Percentiles rank a stretch among this genome's conserved stretches.
Conservation (phyloP, 306 rosid species). For the Cicer judaicum region DNA sequence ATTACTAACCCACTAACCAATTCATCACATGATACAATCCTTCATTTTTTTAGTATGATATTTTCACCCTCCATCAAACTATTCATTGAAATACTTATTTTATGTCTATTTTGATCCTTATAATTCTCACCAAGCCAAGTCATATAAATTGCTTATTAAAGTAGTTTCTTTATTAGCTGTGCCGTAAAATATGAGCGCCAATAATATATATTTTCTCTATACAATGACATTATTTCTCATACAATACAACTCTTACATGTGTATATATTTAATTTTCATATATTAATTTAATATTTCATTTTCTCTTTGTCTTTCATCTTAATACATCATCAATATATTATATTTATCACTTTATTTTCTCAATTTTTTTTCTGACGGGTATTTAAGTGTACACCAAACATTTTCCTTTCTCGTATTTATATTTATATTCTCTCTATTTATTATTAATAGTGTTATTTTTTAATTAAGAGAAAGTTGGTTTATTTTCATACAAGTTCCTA, state of each 20-base stretch:
- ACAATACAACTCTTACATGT: not conserved
- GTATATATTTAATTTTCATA: no score
- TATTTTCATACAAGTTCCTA: not conserved
- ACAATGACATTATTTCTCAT: constrained; percentile 5
- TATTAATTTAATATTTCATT: no score
- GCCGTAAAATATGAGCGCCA: not conserved
- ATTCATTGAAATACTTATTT: not conserved
- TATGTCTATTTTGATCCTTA: constrained; percentile 6
- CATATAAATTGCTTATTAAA: not conserved
- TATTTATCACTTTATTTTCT: no score
- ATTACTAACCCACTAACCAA: not conserved
- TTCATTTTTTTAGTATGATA: not conserved
- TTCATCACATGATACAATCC: not conserved
- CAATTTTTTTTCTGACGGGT: no score
- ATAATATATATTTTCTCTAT: constrained; percentile 1
- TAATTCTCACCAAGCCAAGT: constrained; percentile 17
- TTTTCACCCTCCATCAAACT: not conserved
- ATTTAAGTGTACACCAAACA: no score
- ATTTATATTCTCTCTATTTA: not conserved
- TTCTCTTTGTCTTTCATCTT: no score
- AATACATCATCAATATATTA: no score
- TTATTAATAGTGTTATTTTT: not conserved
- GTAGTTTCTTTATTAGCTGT: not conserved
- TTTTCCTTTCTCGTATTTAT: not conserved
- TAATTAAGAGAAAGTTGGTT: not conserved